A percentile compares a stretch with the other conserved stretches of the same genome.
Conservation (phyloP, 345 rosid species). For the Sisymbrium altissimum region DNA sequence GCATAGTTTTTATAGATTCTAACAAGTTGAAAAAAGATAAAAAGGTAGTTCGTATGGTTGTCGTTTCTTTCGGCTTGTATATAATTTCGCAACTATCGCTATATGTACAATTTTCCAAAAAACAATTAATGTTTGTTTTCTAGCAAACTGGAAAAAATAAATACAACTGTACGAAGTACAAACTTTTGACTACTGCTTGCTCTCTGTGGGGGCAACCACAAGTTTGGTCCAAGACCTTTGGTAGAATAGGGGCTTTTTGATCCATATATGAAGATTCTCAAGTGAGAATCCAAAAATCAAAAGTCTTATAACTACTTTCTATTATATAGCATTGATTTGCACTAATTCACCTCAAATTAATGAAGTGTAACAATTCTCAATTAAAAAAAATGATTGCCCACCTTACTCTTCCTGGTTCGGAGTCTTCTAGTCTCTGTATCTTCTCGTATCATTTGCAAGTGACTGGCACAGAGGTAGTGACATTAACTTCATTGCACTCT, state of each 20-base stretch:
- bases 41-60: background rate
- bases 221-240: conserved; percentile 13
- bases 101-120: background rate
- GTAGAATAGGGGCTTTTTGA: background rate
- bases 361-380: background rate
- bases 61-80: conserved; percentile 18
- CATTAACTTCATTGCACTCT: background rate
- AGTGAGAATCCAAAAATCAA: background rate
- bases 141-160: background rate
- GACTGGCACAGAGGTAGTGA: background rate
- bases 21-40: background rate
- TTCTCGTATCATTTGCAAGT: background rate
- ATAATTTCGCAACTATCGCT: background rate
- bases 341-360: background rate
- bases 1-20: background rate
- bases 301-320: background rate
- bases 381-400: background rate
- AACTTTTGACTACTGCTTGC: conserved; percentile 10
- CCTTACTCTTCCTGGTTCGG: background rate
- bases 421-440: background rate
- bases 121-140: background rate
- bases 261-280: background rate
- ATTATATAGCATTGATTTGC: background rate
- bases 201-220: conserved; percentile 4
- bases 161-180: background rate